phyloP scores from a whole-genome alignment of 2,329 filamentous ascomycete species.

The Trichothecium roseum region DNA sequence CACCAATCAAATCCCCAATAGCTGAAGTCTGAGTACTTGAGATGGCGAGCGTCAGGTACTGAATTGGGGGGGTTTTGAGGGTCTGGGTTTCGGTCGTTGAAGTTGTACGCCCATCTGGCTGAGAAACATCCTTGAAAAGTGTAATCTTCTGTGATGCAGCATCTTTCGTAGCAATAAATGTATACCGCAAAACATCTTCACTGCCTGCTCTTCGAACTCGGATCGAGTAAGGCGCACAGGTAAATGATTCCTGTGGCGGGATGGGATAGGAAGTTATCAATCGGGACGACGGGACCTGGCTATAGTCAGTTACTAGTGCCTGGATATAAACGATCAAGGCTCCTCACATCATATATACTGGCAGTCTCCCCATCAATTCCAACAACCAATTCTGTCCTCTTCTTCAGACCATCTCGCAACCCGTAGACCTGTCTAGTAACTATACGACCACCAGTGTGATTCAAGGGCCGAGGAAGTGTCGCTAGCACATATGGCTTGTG shows the following conservation, averaged over 20 bases:
- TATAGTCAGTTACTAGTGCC: constrained; percentile 5
- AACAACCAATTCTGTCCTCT: constrained; percentile 52
- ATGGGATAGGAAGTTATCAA: constrained; percentile 58
- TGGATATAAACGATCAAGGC: too few species aligned
- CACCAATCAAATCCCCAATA: constrained; percentile 35
- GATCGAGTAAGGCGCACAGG: constrained; percentile 50
- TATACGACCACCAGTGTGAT: constrained; percentile 38
- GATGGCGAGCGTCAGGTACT: constrained; percentile 22
- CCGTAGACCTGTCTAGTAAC: constrained; percentile 52
- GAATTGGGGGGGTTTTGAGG: constrained; percentile 26
- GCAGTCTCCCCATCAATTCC: constrained; percentile 56
- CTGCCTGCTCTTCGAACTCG: constrained; percentile 37
- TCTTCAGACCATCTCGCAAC: constrained; percentile 43
- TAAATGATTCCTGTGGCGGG: constrained; percentile 53
- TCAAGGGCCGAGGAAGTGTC: constrained; percentile 46
- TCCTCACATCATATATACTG: constrained; percentile 54
- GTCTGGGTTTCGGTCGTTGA: constrained; percentile 36
- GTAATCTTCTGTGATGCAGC: constrained; percentile 39
- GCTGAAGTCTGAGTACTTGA: constrained; percentile 13
- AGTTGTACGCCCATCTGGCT: constrained; percentile 38
- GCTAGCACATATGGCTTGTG: constrained; percentile 56
- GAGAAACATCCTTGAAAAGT: constrained; percentile 47
- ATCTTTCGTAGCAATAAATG: constrained; percentile 47
- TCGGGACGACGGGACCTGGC: constrained; percentile 47
- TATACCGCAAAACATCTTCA: constrained; percentile 44